Conservation (phyloP, 2,329 filamentous ascomycete species). For the Cercospora canescens region DNA sequence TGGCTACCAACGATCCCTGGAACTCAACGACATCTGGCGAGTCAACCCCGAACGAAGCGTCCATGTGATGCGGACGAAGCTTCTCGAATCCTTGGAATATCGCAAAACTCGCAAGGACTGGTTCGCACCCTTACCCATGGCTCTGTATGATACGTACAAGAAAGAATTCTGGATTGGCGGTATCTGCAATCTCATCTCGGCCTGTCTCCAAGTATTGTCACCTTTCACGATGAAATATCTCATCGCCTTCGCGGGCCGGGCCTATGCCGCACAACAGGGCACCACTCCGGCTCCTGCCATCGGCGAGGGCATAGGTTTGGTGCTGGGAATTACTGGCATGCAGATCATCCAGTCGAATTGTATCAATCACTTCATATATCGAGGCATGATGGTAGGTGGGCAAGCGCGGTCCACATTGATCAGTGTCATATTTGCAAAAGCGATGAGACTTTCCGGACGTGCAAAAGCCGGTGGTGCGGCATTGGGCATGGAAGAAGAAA, state of each 20-base stretch:
- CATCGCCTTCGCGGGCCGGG: conserved; percentile 79
- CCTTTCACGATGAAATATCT: conserved; percentile 85
- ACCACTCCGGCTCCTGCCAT: conserved; percentile 64
- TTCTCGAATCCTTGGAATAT: conserved; percentile 68
- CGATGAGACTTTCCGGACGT: conserved; percentile 82
- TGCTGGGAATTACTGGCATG: conserved; percentile 82
- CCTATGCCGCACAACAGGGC: conserved; percentile 62
- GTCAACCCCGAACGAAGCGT: conserved; percentile 81
- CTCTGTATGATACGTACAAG: conserved; percentile 83
- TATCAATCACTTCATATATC: conserved; percentile 89
- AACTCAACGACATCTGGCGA: conserved; percentile 81
- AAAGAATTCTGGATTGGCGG: conserved; percentile 84
- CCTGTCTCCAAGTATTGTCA: conserved; percentile 72
- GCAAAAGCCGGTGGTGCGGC: conserved; percentile 78
- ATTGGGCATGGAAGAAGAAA: conserved; percentile 34
- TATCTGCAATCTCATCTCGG: conserved; percentile 70
- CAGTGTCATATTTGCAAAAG: conserved; percentile 85
- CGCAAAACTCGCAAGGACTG: conserved; percentile 67
- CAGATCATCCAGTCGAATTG: conserved; percentile 78
- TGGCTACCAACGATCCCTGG: conserved; percentile 81
- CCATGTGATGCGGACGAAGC: conserved; percentile 65
- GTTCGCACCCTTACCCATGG: conserved; percentile 65
- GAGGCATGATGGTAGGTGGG: conserved; percentile 88
- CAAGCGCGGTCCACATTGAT: conserved; percentile 81
- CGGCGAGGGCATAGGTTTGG: conserved; percentile 75